Conservation (phyloP, 768 basidiomycete species). For the Rhodotorula graminis region DNA sequence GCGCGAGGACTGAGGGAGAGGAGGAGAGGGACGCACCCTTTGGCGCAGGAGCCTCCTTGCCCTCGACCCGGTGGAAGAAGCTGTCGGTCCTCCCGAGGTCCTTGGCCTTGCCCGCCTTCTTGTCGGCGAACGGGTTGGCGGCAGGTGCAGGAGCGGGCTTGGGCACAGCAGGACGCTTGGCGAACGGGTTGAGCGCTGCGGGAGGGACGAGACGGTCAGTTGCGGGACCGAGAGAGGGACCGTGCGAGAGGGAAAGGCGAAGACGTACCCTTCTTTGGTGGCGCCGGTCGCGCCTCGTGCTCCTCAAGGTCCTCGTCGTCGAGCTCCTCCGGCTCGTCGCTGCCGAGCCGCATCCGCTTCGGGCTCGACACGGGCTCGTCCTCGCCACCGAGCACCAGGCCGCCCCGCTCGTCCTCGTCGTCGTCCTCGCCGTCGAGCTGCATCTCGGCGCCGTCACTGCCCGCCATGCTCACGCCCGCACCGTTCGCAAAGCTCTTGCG, state of each 20-base stretch:
- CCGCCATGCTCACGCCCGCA: background rate
- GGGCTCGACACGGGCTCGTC: constrained; percentile 6
- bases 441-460: constrained; percentile 5
- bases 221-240: no score
- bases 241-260: background rate
- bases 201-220: no score
- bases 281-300: constrained; percentile 7
- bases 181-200: constrained; percentile 42
- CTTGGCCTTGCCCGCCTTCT: constrained; percentile 28
- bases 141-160: constrained; percentile 21
- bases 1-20: no score
- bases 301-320: background rate
- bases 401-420: constrained; percentile 4
- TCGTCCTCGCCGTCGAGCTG: constrained; percentile 1
- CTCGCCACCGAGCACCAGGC: constrained; percentile 4
- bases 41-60: constrained; percentile 12
- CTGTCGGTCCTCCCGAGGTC: constrained; percentile 36
- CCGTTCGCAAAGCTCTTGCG: constrained; percentile 6
- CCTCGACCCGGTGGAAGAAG: constrained; percentile 44
- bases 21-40: constrained; percentile 8
- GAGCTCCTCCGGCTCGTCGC: background rate
- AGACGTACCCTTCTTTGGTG: constrained; percentile 27
- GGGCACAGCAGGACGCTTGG: constrained; percentile 24
- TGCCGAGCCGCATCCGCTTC: constrained; percentile 21
- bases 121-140: constrained; percentile 38